Base-by-base conservation (phyloP, 345 rosid species). In the Gossypium raimondii region DNA sequence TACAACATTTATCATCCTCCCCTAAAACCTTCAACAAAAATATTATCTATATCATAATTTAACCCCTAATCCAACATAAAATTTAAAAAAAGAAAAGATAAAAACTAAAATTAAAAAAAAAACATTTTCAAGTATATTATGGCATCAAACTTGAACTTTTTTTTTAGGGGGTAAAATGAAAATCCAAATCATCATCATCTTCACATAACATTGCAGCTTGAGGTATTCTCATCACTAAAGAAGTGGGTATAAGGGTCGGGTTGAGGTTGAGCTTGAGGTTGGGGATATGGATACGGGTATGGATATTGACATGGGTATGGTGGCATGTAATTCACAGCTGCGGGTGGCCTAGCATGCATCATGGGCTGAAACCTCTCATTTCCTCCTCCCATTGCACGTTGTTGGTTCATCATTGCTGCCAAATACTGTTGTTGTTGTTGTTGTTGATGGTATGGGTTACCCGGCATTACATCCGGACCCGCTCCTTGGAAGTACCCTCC, bases 151-250 rank as follows among this genome's bases (percentile, higher is more conserved):
- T 77, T 70, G 41, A 2, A 53, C 13, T 56, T 56, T 9, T 56
- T 56, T 56, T 6, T 52, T 52, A 2, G 20, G 20, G n/a, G 18
- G 56, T 55, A 55, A 55, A 55, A 17, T 55, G 7, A 34, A 56
- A 64, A 48, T 43, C 56, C 38, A 48, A 24, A 55, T 68, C 41
- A 34, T 34, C 41, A 34, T 34, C 41, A 53, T 53, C 70, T 55
- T 93, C 94, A 94, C 97, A 94, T 92, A 45, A 94, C 87, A 80
- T 61, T 89, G 90, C 98, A 94, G 83, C 92, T 89, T 38, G 94
- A 89, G 50, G 98, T 84, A 81, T 94, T 87, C 86, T 94, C 98
- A 67, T 94, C 97, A 43, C 86, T 92, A 86, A 94, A 94, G 86
- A 76, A 79, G 82, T 83, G 77, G 72, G 90, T 72, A 69, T 89